phyloP scores from a whole-genome alignment of 2,329 filamentous ascomycete species.

The Nannizziopsis barbatae region DNA sequence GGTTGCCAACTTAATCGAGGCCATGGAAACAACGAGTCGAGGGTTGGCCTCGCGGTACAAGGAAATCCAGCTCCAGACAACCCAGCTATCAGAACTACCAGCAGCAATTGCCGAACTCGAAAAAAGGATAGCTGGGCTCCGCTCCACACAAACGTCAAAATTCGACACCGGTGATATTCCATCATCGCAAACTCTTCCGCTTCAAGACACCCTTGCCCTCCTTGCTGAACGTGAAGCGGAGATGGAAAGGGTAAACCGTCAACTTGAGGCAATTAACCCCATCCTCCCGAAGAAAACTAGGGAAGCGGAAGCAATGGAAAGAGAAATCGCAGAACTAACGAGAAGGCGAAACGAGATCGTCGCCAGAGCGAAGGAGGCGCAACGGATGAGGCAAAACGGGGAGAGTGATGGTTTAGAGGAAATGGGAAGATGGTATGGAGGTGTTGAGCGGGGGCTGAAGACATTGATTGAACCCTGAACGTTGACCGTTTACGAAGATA shows the following conservation, averaged over 20 bases:
- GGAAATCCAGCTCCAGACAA: slow-evolving; percentile 42
- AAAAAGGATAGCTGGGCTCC: slow-evolving; percentile 39
- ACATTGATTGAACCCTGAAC: slow-evolving; percentile 19
- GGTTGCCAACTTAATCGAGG: slow-evolving; percentile 59
- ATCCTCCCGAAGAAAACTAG: slow-evolving; percentile 34
- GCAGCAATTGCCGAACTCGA: slow-evolving; percentile 43
- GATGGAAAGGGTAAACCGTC: slow-evolving; percentile 32
- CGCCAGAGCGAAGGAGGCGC: slow-evolving; percentile 38
- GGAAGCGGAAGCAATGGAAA: slow-evolving; percentile 36
- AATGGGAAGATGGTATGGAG: slow-evolving; percentile 37
- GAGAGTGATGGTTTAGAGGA: slow-evolving; percentile 39
- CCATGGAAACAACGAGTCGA: slow-evolving; percentile 58
- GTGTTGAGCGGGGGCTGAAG: slow-evolving; percentile 33
- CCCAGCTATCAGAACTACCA: slow-evolving; percentile 42
- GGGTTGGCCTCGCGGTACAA: slow-evolving; percentile 53
- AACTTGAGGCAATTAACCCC: slow-evolving; percentile 36
- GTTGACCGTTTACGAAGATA: background rate
- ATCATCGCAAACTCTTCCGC: slow-evolving; percentile 31
- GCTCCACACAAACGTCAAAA: slow-evolving; percentile 46
- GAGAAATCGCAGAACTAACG: slow-evolving; percentile 34
- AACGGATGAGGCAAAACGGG: slow-evolving; percentile 34
- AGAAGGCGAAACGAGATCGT: slow-evolving; percentile 36
- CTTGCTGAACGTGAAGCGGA: slow-evolving; percentile 33
- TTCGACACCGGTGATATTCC: slow-evolving; percentile 38
- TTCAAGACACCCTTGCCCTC: slow-evolving; percentile 32